A percentile compares a stretch with the other conserved stretches of the same genome.
These are phyloP conservation scores for Suillus clintonianus DNA, from an alignment of 768 basidiomycete genomes.

Conservation along the genomic window DNA sequence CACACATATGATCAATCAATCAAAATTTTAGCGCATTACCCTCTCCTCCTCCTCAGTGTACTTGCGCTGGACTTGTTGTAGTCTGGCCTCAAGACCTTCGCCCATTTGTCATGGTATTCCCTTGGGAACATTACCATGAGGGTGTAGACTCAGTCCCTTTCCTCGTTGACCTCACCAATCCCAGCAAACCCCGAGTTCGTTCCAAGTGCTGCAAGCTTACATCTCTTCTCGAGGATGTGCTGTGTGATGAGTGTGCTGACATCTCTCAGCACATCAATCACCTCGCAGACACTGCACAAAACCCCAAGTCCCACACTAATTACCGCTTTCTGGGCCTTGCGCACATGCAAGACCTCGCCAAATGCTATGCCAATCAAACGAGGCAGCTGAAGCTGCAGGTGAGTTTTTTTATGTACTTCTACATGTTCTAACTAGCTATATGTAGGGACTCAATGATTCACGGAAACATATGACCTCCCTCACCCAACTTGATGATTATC, in stretches of 20 bases:
- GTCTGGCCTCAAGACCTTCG: neutral
- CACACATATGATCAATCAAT: neutral
- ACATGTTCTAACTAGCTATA: neutral
- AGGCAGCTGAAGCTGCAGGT: neutral
- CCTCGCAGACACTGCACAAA: neutral
- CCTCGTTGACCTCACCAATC: neutral
- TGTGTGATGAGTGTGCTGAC: neutral
- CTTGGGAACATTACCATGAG: neutral
- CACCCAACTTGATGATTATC: neutral
- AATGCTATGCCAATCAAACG: neutral
- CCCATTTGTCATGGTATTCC: neutral
- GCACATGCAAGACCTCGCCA: neutral
- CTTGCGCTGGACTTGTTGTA: neutral
- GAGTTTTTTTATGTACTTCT: neutral
- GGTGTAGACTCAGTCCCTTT: neutral
- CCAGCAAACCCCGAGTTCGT: neutral
- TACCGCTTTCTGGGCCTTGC: neutral
- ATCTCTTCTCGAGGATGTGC: neutral
- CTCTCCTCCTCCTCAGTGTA: neutral
- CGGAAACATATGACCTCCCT: neutral
- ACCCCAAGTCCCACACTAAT: neutral
- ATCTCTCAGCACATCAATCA: neutral
- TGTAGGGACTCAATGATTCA: neutral
- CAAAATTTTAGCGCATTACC: neutral
- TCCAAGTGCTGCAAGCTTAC: neutral